Base-by-base conservation (phyloP, 129 eudicot species). In the Lactuca sativa region DNA sequence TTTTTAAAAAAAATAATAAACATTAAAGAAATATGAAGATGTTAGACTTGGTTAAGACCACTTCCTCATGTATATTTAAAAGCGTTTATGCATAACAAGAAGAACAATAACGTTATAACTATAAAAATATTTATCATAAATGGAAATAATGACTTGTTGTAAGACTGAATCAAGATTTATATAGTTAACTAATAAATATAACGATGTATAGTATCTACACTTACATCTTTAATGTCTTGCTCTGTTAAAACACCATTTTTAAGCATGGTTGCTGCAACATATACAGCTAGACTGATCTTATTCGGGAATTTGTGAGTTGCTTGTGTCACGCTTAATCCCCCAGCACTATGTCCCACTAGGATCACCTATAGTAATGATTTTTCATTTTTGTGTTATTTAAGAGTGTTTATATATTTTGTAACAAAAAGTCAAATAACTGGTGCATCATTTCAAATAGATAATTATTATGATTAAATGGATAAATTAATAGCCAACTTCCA, bases 301-400 rank as follows among this genome's bases (percentile, higher is more conserved):
- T 68, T 12, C 2, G 82, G 47, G 56, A 67, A 82, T 65, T 77
- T 82, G 16, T 67, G 66, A 40, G 72, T 77, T 12, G 82, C 79
- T 66, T 72, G 66, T 11, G 86, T 77, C 47, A 82, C 63, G 74
- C 76, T 72, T 74, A 77, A 13, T 59, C 86, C 86, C 15, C 86
- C 82, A 6, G 86, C 82, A 69, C 86, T 77, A 41, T 82, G 86
- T 48, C 86, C 86, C 48, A 82, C 82, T 41, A 82, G 49, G 15
- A 82, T 82, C 37, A 82, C 86, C 86, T 82, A 59, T 16, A 32
- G 15, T 14, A 49, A 60, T 3, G 4, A 17, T 34, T 37, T 33
- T 17, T 3, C 3, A 17, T 34, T 37, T 33, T 17, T 47, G 11
- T 1, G 53, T 25, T 72, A 30, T 51, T 25, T 49, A 58, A n/a